Percentiles rank a stretch among this genome's conserved stretches.
phyloP scores from a whole-genome alignment of 306 rosid species.

The Malus sieversii region DNA sequence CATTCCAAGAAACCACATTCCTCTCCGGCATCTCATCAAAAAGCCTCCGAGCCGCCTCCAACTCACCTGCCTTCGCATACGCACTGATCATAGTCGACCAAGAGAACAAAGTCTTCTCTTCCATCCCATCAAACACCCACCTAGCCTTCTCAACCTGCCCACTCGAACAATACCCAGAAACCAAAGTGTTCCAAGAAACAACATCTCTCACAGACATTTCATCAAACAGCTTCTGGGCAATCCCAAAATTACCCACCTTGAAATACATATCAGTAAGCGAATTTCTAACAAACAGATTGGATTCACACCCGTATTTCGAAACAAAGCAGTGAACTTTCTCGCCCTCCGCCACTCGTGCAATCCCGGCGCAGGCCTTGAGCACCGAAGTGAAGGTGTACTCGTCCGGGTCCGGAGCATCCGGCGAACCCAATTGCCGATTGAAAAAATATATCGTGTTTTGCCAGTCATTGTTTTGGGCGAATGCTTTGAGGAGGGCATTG shows the following conservation, averaged over 20 bases:
- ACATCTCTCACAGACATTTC: slow-evolving; percentile 28
- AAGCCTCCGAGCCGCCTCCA: slow-evolving; percentile 18
- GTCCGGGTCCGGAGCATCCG: slow-evolving; percentile 29
- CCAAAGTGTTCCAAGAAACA: slow-evolving; percentile 36
- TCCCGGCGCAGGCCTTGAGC: slow-evolving; percentile 43
- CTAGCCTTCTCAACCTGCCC: slow-evolving; percentile 20
- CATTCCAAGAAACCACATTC: slow-evolving; percentile 33
- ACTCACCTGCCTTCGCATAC: slow-evolving; percentile 20
- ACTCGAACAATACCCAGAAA: slow-evolving; percentile 31
- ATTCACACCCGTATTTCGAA: slow-evolving; percentile 32
- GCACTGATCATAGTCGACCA: slow-evolving; percentile 39
- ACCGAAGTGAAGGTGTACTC: slow-evolving; percentile 41
- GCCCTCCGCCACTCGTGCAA: slow-evolving; percentile 24
- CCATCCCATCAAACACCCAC: slow-evolving; percentile 25
- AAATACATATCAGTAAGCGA: slow-evolving; percentile 32
- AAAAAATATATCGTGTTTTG: slow-evolving; percentile 16
- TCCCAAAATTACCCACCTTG: slow-evolving; percentile 11
- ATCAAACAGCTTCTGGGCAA: slow-evolving; percentile 30
- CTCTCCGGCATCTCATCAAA: slow-evolving; percentile 27
- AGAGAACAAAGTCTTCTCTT: slow-evolving; percentile 24
- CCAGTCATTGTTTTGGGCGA: slow-evolving; percentile 38
- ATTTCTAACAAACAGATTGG: slow-evolving; percentile 27
- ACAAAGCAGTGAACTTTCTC: slow-evolving; percentile 31
- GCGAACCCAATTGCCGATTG: slow-evolving; percentile 12
- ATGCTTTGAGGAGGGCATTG: slow-evolving; percentile 42